A percentile compares a stretch with the other conserved stretches of the same genome.
Evolutionary conservation across 805 yeast genomes (phyloP).

Genomic region (Komagataella pseudopastoris): DNA sequence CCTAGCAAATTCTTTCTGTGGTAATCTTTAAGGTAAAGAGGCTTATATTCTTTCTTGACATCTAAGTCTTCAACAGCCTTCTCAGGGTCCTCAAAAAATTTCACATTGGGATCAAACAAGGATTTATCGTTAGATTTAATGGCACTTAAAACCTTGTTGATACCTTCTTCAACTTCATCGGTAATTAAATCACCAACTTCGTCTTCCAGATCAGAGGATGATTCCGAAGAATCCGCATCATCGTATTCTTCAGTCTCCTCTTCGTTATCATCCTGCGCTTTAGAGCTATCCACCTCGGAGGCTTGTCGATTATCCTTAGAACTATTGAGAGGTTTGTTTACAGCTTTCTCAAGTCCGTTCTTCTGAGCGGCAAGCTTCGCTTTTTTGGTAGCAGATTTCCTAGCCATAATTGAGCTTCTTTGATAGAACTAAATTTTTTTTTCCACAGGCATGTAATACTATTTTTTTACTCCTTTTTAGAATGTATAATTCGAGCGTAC

Average conservation of each 20-base stretch:
- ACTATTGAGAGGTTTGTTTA: too few species aligned
- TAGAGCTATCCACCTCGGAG: not conserved
- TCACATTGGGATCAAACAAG: constrained; percentile 53
- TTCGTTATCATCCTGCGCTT: not conserved
- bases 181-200: constrained; percentile 83
- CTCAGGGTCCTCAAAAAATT: constrained; percentile 54
- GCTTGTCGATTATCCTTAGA: not conserved
- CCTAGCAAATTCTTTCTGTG: constrained; percentile 74
- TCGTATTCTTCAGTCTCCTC: constrained; percentile 3
- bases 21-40: constrained; percentile 83
- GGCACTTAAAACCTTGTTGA: constrained; percentile 57
- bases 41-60: constrained; percentile 33
- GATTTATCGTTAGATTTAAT: constrained; percentile 53
- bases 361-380: not conserved
- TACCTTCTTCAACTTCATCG: constrained; percentile 71
- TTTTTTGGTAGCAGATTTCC: not conserved
- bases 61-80: constrained; percentile 16
- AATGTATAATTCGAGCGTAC: not conserved
- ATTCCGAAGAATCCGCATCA: constrained; percentile 19
- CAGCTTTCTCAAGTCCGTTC: not conserved
- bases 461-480: too few species aligned
- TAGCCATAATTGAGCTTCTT: not conserved
- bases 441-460: not conserved
- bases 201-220: constrained; percentile 70
- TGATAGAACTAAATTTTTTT: too few species aligned